Evolutionary conservation across 306 rosid species (phyloP), one percentile per base, ranked within the genome.

Genomic region (Clitoria ternatea): DNA sequence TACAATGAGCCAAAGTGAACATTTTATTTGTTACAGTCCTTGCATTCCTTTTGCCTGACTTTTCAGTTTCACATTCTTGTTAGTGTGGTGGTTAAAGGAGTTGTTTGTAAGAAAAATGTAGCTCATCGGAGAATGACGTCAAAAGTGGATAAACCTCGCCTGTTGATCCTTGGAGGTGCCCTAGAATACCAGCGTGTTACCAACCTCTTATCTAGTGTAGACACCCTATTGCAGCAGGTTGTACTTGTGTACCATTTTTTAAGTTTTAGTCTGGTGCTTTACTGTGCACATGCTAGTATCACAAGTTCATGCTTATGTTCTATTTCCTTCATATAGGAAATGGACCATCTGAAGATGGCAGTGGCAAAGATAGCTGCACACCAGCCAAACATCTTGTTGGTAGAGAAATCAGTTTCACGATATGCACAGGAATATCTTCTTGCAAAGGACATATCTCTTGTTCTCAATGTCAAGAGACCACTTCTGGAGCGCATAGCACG

Each of bases 221-320:
- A 91, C 87, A 91, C 99, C 37, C 83, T 95, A 77, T 74, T 91
- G 84, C 99, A 95, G 92, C 99, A 95, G 99, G 99, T 95, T 91
- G 69, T 73, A 61, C 47, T 74, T 54, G 48, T 66, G 67, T 76
- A 12, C 65, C 30, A 63, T 79, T 73, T 86, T 69, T 60, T 30
- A 20, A 37, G 40, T 36, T n/a, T 66, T 69, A 29, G 29, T 40
- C 44, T 59, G 37, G 54, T 36, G 39, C 60, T 79, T 80, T 62
- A 67, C 18, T 70, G 49, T 68, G 30, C 61, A 13, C 53, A 61
- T 20, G 59, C 72, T 29, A 30, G 39, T 72, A 26, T 60, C 43
- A 44, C 44, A 54, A 79, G 37, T 49, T 73, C 24, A 59, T 36
- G 61, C 62, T 66, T 10, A 29, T 40, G 61, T 24, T 54, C 64